Evolutionary conservation across 352 stramenopile species (phyloP).

Genomic region (Lagenidium sp.): DNA sequence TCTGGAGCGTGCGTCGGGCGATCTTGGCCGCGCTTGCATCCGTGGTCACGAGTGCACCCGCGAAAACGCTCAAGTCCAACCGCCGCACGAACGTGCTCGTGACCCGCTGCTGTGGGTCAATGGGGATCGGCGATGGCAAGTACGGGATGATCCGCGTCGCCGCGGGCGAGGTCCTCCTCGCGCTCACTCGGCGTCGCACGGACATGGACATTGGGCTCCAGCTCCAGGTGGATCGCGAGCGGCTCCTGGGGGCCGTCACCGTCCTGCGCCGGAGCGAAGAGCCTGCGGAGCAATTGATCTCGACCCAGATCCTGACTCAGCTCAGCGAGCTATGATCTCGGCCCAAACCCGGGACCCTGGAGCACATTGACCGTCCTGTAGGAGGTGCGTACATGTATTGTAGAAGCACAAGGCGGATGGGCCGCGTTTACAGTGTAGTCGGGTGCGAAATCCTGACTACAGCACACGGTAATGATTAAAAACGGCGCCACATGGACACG

Average conservation of each 20-base stretch:
- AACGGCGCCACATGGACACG: too few species aligned
- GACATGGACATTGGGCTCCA: constrained; percentile 28
- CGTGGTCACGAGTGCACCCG: constrained; percentile 23
- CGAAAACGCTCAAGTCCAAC: constrained; percentile 9
- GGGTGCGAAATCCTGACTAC: too few species aligned
- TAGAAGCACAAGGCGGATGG: too few species aligned
- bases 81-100: constrained; percentile 26
- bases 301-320: constrained; percentile 35
- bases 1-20: constrained; percentile 60
- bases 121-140: constrained; percentile 54
- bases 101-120: constrained; percentile 31
- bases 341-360: too few species aligned
- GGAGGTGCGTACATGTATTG: too few species aligned
- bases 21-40: constrained; percentile 31
- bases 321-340: too few species aligned
- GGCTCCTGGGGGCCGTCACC: constrained; percentile 25
- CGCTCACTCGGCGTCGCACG: constrained; percentile 26
- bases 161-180: constrained; percentile 31
- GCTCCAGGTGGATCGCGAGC: constrained; percentile 40
- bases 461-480: too few species aligned
- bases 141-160: constrained; percentile 66
- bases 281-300: constrained; percentile 49
- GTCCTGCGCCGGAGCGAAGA: constrained; percentile 43
- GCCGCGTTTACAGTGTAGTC: too few species aligned
- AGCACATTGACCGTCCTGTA: too few species aligned